These are phyloP conservation scores for Saturnispora galanensis DNA, from an alignment of 805 yeast genomes.

Conservation along the genomic window DNA sequence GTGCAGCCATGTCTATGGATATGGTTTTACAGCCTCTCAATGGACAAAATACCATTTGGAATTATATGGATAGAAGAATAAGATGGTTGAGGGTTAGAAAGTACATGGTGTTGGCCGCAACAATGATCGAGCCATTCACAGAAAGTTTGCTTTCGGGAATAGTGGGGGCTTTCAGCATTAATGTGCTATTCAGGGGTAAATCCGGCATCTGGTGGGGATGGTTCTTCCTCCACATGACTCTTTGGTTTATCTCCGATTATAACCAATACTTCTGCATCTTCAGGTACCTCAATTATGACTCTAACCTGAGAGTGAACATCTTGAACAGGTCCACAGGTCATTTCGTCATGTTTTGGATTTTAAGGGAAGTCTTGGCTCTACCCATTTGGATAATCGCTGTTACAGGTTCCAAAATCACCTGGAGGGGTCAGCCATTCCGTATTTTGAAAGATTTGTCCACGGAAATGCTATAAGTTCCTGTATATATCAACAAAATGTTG, in stretches of 20 bases:
- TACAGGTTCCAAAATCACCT: conserved; percentile 64
- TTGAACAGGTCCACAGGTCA: conserved; percentile 1
- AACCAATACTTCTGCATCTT: conserved; percentile 42
- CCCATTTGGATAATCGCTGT: conserved; percentile 81
- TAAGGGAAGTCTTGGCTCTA: conserved; percentile 64
- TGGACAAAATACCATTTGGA: conserved; percentile 32
- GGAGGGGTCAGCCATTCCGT: conserved; percentile 69
- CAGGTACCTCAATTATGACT: conserved; percentile 11
- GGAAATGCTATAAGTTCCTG: conserved; percentile 26
- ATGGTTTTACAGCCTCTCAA: conserved; percentile 66
- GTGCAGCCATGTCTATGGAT: conserved; percentile 74
- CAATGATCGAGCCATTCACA: conserved; percentile 78
- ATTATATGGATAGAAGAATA: conserved; percentile 58
- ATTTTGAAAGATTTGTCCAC: conserved; percentile 71
- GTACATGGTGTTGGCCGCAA: conserved; percentile 80
- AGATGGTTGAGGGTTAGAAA: conserved; percentile 83
- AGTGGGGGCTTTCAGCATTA: conserved; percentile 53
- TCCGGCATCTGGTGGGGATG: conserved; percentile 17
- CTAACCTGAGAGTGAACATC: background rate
- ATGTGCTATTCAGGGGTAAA: conserved; percentile 32
- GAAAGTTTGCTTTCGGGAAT: conserved; percentile 62
- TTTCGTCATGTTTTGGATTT: conserved; percentile 44
- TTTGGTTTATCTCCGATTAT: conserved; percentile 63
- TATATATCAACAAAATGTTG: too few species aligned
- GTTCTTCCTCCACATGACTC: conserved; percentile 41